phyloP scores from a whole-genome alignment of 2,329 filamentous ascomycete genomes.

The Aureobasidium pullulans region DNA sequence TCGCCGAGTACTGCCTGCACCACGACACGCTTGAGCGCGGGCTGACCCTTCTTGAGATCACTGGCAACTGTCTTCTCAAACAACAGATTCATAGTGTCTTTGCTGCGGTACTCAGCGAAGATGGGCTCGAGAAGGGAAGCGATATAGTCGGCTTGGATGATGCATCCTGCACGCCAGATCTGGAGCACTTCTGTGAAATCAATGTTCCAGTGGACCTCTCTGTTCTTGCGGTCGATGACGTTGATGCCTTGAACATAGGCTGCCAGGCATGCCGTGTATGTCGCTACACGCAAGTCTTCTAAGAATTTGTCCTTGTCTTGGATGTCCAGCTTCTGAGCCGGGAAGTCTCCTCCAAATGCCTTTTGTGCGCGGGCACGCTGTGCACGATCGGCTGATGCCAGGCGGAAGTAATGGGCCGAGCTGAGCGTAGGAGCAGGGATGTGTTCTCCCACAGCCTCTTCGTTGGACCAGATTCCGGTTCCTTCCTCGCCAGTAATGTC shows the following conservation, averaged over 20 bases:
- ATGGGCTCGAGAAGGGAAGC: constrained; percentile 49
- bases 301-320: constrained; percentile 39
- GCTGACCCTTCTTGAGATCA: constrained; percentile 47
- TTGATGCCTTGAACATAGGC: constrained; percentile 61
- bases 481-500: constrained; percentile 60
- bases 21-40: constrained; percentile 49
- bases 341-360: constrained; percentile 36
- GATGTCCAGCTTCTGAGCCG: constrained; percentile 27
- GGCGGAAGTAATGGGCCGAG: constrained; percentile 54
- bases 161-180: constrained; percentile 64
- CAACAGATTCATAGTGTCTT: constrained; percentile 41
- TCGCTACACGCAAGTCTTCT: constrained; percentile 52
- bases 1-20: constrained; percentile 49
- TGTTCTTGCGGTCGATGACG: constrained; percentile 53
- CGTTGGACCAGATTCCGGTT: constrained; percentile 59
- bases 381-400: constrained; percentile 55
- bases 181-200: constrained; percentile 46
- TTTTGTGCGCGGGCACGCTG: constrained; percentile 48
- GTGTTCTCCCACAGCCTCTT: constrained; percentile 54
- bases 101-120: constrained; percentile 27
- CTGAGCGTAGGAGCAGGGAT: constrained; percentile 59
- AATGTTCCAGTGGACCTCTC: constrained; percentile 53
- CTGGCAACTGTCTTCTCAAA: constrained; percentile 41
- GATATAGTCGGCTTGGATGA: constrained; percentile 62
- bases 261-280: constrained; percentile 54